phyloP scores from a whole-genome alignment of 75 land plant species.

The Selaginella moellendorffii region DNA sequence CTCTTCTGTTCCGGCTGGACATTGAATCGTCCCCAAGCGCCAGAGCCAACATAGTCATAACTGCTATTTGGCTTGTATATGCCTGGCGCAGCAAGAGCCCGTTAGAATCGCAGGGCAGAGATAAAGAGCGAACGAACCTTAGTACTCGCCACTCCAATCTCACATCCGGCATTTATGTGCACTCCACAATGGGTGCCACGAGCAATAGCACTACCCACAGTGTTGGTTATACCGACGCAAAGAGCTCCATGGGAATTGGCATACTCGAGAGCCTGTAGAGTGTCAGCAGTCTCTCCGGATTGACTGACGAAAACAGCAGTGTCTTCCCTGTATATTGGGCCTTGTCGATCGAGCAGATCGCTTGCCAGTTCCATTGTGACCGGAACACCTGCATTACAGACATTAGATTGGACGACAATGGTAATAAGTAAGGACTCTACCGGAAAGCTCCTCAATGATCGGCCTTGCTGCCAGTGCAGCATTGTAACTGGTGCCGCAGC shows the following conservation, averaged over 20 bases:
- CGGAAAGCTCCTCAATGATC: slow-evolving; percentile 87
- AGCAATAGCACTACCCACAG: slow-evolving; percentile 95
- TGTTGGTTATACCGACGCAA: slow-evolving; percentile 97
- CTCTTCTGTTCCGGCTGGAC: slow-evolving; percentile 60
- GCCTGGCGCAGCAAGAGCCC: slow-evolving; percentile 34
- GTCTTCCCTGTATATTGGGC: slow-evolving; percentile 91
- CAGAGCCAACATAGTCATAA: slow-evolving; percentile 85
- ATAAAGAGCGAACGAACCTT: slow-evolving; percentile 38
- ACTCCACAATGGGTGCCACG: slow-evolving; percentile 93
- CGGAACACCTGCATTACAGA: slow-evolving; percentile 63
- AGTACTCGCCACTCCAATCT: slow-evolving; percentile 97
- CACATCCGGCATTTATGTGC: slow-evolving; percentile 95
- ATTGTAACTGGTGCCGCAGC: slow-evolving; percentile 98
- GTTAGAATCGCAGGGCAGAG: neutral
- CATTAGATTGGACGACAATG: too few relatives aligned
- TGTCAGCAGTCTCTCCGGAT: slow-evolving; percentile 99
- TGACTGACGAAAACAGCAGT: slow-evolving; percentile 96
- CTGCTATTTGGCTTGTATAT: slow-evolving; percentile 96
- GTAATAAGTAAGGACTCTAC: too few relatives aligned
- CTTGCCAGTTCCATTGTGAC: slow-evolving; percentile 94
- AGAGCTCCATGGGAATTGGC: slow-evolving; percentile 82
- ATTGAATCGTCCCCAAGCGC: slow-evolving; percentile 83
- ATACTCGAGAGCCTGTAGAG: slow-evolving; percentile 73
- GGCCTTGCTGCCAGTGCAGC: slow-evolving; percentile 93
- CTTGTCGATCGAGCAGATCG: slow-evolving; percentile 85